These are phyloP conservation scores for Ogataea angusta DNA, from an alignment of 805 yeast genomes.

Conservation along the genomic window DNA sequence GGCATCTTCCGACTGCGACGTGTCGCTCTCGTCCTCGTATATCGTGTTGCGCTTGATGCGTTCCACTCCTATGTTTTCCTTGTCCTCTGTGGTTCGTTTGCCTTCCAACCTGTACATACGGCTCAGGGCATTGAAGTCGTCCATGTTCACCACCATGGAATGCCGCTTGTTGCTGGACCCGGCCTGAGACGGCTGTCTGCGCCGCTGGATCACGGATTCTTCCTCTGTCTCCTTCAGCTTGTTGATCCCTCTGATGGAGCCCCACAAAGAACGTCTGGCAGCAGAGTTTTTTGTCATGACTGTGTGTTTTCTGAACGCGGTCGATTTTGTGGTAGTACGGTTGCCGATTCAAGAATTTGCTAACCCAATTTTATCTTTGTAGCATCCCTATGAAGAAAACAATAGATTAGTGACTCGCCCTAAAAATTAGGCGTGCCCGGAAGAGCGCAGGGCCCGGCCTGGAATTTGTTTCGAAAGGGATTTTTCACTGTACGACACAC, in stretches of 20 bases:
- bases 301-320: background rate
- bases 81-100: slow-evolving; percentile 6
- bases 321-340: background rate
- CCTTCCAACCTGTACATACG: background rate
- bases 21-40: slow-evolving; percentile 5
- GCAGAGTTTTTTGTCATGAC: slow-evolving; percentile 16
- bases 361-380: slow-evolving; percentile 1
- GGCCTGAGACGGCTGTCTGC: slow-evolving; percentile 1
- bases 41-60: slow-evolving; percentile 1
- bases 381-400: slow-evolving; percentile 2
- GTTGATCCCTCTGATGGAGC: slow-evolving; percentile 16
- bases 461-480: too few species aligned
- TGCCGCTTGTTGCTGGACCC: slow-evolving; percentile 10
- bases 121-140: slow-evolving; percentile 8
- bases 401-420: background rate
- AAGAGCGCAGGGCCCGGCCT: background rate
- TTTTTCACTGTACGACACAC: background rate
- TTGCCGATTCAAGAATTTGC: slow-evolving; percentile 1
- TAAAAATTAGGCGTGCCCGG: background rate
- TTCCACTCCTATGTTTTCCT: slow-evolving; percentile 5
- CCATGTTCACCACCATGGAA: slow-evolving; percentile 15
- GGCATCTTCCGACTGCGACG: slow-evolving; percentile 6
- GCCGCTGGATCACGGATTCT: slow-evolving; percentile 1
- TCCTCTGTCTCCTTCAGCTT: slow-evolving; percentile 5
- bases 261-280: slow-evolving; percentile 23